Base-by-base conservation (phyloP, 441 rosid genomes). In the Jatropha podagrica region DNA sequence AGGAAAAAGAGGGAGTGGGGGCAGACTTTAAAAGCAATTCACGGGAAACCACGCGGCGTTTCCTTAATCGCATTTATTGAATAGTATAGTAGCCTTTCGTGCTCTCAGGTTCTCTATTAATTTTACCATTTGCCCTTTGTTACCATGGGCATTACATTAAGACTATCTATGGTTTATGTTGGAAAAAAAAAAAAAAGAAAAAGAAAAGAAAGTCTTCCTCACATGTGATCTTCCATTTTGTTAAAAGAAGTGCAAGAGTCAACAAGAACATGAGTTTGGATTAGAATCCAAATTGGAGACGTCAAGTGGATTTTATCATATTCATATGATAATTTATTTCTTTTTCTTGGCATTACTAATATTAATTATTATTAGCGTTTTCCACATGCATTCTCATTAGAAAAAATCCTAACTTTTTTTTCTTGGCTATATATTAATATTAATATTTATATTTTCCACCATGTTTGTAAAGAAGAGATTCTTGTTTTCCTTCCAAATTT, bases 1-100 rank as follows among this genome's bases (percentile, higher is more conserved):
- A 66, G 7, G 10, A 73, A 23, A 27, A 42, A 14, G 44, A 7
- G 51, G 56, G 44, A 15, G 63, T 1, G 46, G 41, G 5, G 32
- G n/a, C 61, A 41, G 81, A 54, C 71, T 74, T 81, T 77, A 74
- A 79, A 84, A 71, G 82, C 78, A 69, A 59, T 64, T 81, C 83
- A 86, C 86, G 85, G 80, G 79, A 60, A 75, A 69, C 82, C 81
- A 84, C 84, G 88, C 85, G 90, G 79, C 82, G 72, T 14, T 48
- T 62, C 66, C 76, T 68, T 44, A 26, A 65, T 82, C 83, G 70
- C 86, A 79, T 84, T 78, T 76, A 80, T 76, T 61, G 46, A 59
- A 32, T 32, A 32, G 65, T 11, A 17, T 12, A n/a, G 23, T 46
- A 69, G 60, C 49, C 63, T 70, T 51, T 70, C 61, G 2, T 48